These are phyloP conservation scores for Xylaria grammica DNA, from an alignment of 495 filamentous ascomycete species.

Conservation along the genomic window DNA sequence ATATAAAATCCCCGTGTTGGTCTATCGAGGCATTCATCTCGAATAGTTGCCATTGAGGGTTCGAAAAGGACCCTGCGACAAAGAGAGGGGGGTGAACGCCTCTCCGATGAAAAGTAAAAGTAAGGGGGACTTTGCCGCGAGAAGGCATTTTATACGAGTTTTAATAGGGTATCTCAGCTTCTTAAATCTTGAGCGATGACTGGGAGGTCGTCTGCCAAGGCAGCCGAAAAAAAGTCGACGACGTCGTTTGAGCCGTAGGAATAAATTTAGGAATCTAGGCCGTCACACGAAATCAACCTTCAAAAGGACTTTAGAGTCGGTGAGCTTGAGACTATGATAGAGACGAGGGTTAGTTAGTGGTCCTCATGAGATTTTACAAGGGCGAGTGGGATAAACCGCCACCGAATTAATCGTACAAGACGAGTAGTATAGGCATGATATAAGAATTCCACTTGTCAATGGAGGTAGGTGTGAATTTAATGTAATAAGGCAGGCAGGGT, in stretches of 20 bases:
- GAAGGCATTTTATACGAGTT: conserved; percentile 42
- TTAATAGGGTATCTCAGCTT: neutral
- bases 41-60: conserved; percentile 65
- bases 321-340: neutral
- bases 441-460: neutral
- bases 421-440: neutral
- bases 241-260: neutral
- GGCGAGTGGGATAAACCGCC: too few species aligned
- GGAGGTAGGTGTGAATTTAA: neutral
- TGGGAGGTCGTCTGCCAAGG: neutral
- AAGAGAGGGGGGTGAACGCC: conserved; percentile 66
- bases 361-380: neutral
- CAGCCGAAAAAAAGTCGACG: neutral
- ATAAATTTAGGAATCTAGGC: neutral
- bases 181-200: neutral
- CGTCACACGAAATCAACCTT: neutral
- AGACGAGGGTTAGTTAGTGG: neutral
- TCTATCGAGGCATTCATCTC: conserved; percentile 60
- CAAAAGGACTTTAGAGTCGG: neutral
- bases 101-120: conserved; percentile 62
- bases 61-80: conserved; percentile 68
- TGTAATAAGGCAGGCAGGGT: neutral
- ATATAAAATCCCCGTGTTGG: conserved; percentile 48
- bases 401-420: neutral
- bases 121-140: conserved; percentile 44